A percentile compares a stretch with the other conserved stretches of the same genome.
These are phyloP conservation scores for Pichia deserticola DNA, from an alignment of 805 yeast species.

Conservation along the genomic window DNA sequence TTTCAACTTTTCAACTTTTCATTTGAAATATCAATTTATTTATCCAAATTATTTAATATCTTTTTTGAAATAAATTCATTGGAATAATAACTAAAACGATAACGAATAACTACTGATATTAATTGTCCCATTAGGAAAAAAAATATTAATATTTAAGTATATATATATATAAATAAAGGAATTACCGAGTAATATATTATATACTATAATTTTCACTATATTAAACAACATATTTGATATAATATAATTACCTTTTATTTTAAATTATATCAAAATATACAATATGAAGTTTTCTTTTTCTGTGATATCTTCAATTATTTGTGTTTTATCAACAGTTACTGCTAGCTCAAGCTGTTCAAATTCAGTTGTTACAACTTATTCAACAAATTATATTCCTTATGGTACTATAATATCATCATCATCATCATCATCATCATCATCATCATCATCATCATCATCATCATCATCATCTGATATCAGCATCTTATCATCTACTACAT, in stretches of 20 bases:
- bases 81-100: too few species aligned
- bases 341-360: slow-evolving; percentile 1
- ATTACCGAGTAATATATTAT: too few species aligned
- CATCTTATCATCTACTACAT: neutral
- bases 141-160: too few species aligned
- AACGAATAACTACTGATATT: too few species aligned
- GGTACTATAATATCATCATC: neutral
- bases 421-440: neutral
- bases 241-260: neutral
- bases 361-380: slow-evolving; percentile 14
- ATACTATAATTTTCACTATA: too few species aligned
- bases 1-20: too few species aligned
- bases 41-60: too few species aligned
- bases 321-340: neutral
- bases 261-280: neutral
- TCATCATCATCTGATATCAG: neutral
- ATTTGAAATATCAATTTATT: too few species aligned
- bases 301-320: neutral
- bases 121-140: too few species aligned
- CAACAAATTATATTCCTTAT: slow-evolving; percentile 18
- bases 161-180: too few species aligned
- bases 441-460: neutral
- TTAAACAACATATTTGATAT: too few species aligned
- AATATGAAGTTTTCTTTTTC: slow-evolving; percentile 1
- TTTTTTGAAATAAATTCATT: too few species aligned